Evolutionary conservation across 805 yeast species (phyloP), one percentile per base, ranked within the genome.

Genomic region (Trichomonascus vanleenenianus): DNA sequence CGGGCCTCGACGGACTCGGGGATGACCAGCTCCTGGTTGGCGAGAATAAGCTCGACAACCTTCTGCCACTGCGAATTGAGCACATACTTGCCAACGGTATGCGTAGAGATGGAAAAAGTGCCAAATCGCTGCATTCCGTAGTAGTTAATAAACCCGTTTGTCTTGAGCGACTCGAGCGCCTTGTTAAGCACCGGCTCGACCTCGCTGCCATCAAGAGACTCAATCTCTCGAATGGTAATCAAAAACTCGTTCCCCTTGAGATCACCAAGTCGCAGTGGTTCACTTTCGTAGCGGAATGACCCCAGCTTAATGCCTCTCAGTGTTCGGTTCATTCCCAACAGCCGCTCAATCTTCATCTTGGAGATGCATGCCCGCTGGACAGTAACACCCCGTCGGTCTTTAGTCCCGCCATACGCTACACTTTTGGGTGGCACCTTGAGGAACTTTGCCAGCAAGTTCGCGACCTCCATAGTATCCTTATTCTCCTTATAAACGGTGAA

Each of bases 101-200:
- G 97, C 0, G 98, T 89, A 2, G 97, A 86, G 25, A 88, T 73
- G 10, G 96, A 85, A 59, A 87, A 91, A 0, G 98, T 89, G 25
- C 99, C 99, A 62, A 93, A 93, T 59, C 99, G 72, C 69, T 93
- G 99, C 89, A 93, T 83, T n/a, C 99, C 99, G 62, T 76, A 93
- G 60, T 93, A 93, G 63, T 93, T 93, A 52, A 93, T 83, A 58
- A 86, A 93, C 0, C 99, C 99, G 25, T 74, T 70, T 1, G 69
- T 70, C 42, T 70, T 68, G 43, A 91, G 67, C 0, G 86, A 74
- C 3, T 68, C 59, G 52, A 89, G 71, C 20, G 87, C 74, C 8
- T 67, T 60, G 11, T 70, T 66, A 35, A 75, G 76, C 18, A 78
- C 59, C 2, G 67, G 51, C 3, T 58, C 56, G 2, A 55, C 50